Evolutionary conservation across 2,329 filamentous ascomycete species (phyloP).

Genomic region (Tolypocladium amazonense): DNA sequence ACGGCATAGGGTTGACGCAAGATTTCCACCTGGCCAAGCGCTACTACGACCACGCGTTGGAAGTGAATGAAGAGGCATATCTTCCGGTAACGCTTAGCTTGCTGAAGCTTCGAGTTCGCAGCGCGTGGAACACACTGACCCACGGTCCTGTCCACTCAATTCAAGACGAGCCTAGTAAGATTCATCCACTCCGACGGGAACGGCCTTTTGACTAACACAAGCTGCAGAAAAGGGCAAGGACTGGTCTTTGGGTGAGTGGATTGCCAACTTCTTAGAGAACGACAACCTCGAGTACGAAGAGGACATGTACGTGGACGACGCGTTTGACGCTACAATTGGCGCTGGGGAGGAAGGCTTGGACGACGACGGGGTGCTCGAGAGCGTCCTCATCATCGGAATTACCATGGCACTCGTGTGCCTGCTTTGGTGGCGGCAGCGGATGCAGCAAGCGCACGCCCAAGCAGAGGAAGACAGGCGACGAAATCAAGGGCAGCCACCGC

Average conservation of each 20-base stretch:
- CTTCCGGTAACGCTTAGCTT: slow-evolving; percentile 83
- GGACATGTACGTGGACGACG: slow-evolving; percentile 38
- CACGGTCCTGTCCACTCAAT: slow-evolving; percentile 89
- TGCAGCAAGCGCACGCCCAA: slow-evolving; percentile 45
- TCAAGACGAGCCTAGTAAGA: slow-evolving; percentile 73
- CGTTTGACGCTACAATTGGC: slow-evolving; percentile 44
- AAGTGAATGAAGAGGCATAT: slow-evolving; percentile 88
- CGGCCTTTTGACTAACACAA: background rate
- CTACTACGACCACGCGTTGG: slow-evolving; percentile 86
- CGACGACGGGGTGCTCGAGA: slow-evolving; percentile 75
- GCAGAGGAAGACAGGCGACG: slow-evolving; percentile 20
- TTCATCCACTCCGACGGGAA: background rate
- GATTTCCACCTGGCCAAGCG: slow-evolving; percentile 96
- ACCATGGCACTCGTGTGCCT: slow-evolving; percentile 65
- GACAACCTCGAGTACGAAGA: slow-evolving; percentile 57
- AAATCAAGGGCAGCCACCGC: slow-evolving; percentile 19
- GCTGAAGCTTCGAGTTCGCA: slow-evolving; percentile 72
- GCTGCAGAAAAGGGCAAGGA: slow-evolving; percentile 54
- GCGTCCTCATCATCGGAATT: slow-evolving; percentile 69
- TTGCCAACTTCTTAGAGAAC: slow-evolving; percentile 71
- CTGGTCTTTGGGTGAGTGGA: slow-evolving; percentile 76
- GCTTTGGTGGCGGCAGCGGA: slow-evolving; percentile 69
- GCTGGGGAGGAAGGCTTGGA: slow-evolving; percentile 52
- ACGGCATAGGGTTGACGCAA: slow-evolving; percentile 82
- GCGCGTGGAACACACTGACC: slow-evolving; percentile 90